Conservation (phyloP, 495 filamentous ascomycete genomes). For the Penicillium alfredii region DNA sequence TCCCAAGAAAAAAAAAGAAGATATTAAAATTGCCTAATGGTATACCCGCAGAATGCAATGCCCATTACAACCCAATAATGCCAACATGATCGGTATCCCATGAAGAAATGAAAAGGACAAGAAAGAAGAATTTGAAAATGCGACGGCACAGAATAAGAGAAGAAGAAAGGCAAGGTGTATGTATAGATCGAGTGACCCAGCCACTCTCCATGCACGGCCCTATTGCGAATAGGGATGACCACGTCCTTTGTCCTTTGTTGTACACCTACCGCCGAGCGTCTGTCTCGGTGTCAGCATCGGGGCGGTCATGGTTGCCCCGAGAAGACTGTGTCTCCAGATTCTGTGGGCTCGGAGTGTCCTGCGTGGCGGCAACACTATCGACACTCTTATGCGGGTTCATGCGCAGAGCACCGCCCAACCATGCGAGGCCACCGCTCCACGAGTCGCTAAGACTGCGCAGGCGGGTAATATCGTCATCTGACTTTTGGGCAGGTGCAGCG, state of each 20-base stretch:
- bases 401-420: constrained; percentile 34
- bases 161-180: constrained; percentile 8
- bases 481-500: constrained; percentile 3
- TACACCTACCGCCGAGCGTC: constrained; percentile 9
- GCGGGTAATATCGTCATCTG: constrained; percentile 21
- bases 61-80: constrained; percentile 20
- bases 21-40: constrained; percentile 16
- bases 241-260: neutral
- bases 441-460: constrained; percentile 44
- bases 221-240: neutral
- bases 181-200: constrained; percentile 20
- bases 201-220: constrained; percentile 16
- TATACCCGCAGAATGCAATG: constrained; percentile 22
- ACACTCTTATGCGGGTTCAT: constrained; percentile 1
- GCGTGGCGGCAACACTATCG: constrained; percentile 12
- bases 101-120: constrained; percentile 1
- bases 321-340: constrained; percentile 1
- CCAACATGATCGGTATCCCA: no score
- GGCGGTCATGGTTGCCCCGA: neutral
- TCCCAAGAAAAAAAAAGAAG: constrained; percentile 5
- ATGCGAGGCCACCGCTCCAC: constrained; percentile 36
- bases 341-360: constrained; percentile 13
- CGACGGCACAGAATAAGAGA: no score
- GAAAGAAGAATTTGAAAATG: neutral
- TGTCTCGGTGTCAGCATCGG: constrained; percentile 2